phyloP scores from a whole-genome alignment of 1,284 basidiomycete genomes.

The Apiotrichum domesticum region DNA sequence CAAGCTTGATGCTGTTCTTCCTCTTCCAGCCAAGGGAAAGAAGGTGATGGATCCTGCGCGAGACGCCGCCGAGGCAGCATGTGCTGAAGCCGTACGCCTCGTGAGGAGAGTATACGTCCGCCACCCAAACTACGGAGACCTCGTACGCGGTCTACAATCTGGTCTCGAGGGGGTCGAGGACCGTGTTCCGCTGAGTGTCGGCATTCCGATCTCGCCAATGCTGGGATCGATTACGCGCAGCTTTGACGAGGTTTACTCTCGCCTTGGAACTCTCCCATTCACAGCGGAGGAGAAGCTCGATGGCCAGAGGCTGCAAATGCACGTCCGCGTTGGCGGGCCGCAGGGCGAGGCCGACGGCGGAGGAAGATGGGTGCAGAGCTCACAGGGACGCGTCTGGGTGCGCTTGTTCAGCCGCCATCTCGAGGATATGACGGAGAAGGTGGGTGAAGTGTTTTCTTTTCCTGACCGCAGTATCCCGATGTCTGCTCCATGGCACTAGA shows the following conservation, averaged over 20 bases:
- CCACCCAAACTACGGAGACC: slow-evolving; percentile 81
- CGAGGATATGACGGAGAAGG: slow-evolving; percentile 85
- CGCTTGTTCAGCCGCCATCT: slow-evolving; percentile 78
- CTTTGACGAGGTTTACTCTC: slow-evolving; percentile 71
- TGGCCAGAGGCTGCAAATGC: slow-evolving; percentile 80
- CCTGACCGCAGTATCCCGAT: slow-evolving; percentile 64
- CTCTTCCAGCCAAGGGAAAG: slow-evolving; percentile 39
- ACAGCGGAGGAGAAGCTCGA: slow-evolving; percentile 78
- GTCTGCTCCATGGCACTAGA: slow-evolving; percentile 57
- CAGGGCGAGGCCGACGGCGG: slow-evolving; percentile 44
- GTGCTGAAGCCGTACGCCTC: slow-evolving; percentile 57
- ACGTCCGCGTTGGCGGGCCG: slow-evolving; percentile 51
- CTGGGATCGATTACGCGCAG: slow-evolving; percentile 62
- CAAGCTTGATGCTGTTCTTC: slow-evolving; percentile 47
- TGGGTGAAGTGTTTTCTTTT: not conserved
- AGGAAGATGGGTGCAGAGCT: slow-evolving; percentile 47
- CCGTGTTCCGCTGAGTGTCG: slow-evolving; percentile 68
- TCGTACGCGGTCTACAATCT: slow-evolving; percentile 61
- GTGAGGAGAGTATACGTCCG: slow-evolving; percentile 73
- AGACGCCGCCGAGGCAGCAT: slow-evolving; percentile 52
- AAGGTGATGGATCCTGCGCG: slow-evolving; percentile 48
- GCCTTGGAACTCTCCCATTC: slow-evolving; percentile 63
- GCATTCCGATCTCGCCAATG: slow-evolving; percentile 53
- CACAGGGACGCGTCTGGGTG: slow-evolving; percentile 50
- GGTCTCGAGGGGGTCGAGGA: slow-evolving; percentile 60